phyloP scores from a whole-genome alignment of 2,329 filamentous ascomycete genomes.

The Monosporascus ibericus region DNA sequence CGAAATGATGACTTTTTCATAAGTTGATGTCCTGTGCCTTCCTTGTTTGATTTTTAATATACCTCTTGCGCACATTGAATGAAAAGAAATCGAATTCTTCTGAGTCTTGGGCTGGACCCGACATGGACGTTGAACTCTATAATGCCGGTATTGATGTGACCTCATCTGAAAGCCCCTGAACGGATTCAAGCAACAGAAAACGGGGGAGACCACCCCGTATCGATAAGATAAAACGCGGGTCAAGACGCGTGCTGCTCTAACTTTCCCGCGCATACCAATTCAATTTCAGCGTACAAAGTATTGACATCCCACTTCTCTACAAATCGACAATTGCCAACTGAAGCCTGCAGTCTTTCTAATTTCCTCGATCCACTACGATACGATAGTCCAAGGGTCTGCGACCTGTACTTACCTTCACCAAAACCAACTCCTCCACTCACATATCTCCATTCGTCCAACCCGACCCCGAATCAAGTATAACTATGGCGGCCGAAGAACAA shows the following conservation, averaged over 20 bases:
- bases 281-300: background rate
- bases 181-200: background rate
- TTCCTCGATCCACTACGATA: no score
- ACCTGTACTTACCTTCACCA: background rate
- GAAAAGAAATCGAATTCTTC: no score
- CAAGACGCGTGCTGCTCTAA: background rate
- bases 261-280: background rate
- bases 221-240: background rate
- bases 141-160: no score
- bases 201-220: background rate
- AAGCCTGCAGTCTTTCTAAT: no score
- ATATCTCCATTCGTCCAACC: no score
- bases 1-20: background rate
- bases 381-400: no score
- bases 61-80: no score
- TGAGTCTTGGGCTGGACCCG: no score
- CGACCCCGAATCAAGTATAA: no score
- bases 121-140: no score
- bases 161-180: no score
- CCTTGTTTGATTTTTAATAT: background rate
- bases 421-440: background rate
- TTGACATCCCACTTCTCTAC: background rate
- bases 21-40: background rate
- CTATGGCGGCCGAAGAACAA: background rate
- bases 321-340: background rate